phyloP scores from a whole-genome alignment of 164 flowering plant genomes.

The Hamamelis virginiana region DNA sequence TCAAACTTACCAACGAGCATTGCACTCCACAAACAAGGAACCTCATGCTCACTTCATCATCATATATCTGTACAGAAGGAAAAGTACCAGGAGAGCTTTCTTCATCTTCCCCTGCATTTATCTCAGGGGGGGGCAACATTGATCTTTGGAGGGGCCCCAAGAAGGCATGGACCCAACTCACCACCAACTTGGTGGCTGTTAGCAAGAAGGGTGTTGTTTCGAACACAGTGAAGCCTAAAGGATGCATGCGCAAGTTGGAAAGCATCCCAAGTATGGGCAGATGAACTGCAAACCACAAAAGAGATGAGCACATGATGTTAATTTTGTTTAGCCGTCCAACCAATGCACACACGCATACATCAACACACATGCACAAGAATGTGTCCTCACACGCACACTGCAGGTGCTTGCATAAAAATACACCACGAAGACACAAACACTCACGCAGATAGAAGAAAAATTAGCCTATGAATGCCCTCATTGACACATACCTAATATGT shows the following conservation, averaged over 20 bases:
- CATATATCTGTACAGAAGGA: constrained; percentile 75
- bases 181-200: constrained; percentile 3
- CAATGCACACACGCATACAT: no score
- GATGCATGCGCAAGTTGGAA: constrained; percentile 93
- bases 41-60: constrained; percentile 75
- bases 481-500: no score
- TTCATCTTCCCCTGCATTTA: constrained; percentile 53
- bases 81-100: constrained; percentile 46
- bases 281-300: constrained; percentile 52
- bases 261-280: constrained; percentile 87
- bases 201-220: constrained; percentile 29
- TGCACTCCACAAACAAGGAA: constrained; percentile 83
- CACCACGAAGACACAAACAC: no score
- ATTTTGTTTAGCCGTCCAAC: no score
- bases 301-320: neutral
- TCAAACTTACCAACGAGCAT: constrained; percentile 54
- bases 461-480: no score
- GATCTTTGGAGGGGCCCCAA: constrained; percentile 76
- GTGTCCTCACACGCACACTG: no score
- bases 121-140: constrained; percentile 46
- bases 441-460: no score
- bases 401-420: no score
- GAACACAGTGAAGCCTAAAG: constrained; percentile 64
- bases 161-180: constrained; percentile 55
- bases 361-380: no score